Evolutionary conservation across 2,329 filamentous ascomycete genomes (phyloP), one percentile per base, ranked within the genome.

Genomic region (Fusarium fracticaudum): DNA sequence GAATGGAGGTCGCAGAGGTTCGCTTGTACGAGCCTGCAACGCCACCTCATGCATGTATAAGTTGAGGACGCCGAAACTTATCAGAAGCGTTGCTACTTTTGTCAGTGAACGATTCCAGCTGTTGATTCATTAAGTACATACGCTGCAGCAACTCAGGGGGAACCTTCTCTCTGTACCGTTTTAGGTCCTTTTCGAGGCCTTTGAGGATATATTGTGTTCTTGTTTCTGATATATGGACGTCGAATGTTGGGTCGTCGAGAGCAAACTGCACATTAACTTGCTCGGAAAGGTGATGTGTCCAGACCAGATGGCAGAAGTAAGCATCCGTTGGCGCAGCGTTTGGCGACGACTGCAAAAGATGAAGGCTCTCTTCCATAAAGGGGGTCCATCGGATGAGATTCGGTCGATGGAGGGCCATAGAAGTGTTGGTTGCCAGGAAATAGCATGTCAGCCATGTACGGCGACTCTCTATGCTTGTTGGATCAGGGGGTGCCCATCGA

Each of bases 41-140:
- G 89, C 91, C 61, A 93, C 89, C 81, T 95, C 93, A 79, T 95
- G 92, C 84, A 95, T 91, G 79, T 93, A 94, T 7, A 95, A 84
- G 70, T 87, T 92, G 41, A 94, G 80, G 5, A 92, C 87, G 72
- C 91, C 85, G 73, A 93, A 91, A 69, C 89, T 88, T 73, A 94
- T 87, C 24, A 85, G 83, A 51, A 94, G 84, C 0, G 89, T 86
- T n/a, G 89, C 91, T 91, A 18, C 60, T 35, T 41, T 24, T 29
- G 64, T 79, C 43, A 80, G 76, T 43, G 38, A 43, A 50, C 22
- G 37, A 33, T 44, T 57, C 22, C 24, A 9, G 15, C 6, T 13
- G 22, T 62, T 15, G 17, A 17, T 10, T 10, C 26, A n/a, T 40
- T 20, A n/a, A 44, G 29, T 47, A n/a, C 90, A 82, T 83, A 93